A percentile compares a stretch with the other conserved stretches of the same genome.
Conservation (phyloP, 352 stramenopile genomes). For the Globisporangium nagaii region DNA sequence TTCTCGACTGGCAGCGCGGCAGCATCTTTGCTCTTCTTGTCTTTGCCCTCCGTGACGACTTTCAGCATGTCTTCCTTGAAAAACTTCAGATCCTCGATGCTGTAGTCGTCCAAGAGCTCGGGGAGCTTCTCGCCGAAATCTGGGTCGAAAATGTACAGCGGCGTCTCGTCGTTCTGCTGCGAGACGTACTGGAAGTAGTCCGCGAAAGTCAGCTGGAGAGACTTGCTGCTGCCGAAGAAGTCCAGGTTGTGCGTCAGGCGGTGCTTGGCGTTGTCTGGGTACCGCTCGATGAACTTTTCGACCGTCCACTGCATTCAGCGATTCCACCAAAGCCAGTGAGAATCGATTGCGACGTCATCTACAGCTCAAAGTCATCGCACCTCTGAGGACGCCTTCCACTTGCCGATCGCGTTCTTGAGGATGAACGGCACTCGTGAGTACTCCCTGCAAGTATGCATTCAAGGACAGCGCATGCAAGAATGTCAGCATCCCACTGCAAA, state of each 20-base stretch:
- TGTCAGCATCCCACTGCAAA: not conserved
- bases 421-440: conserved; percentile 73
- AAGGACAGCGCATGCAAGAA: conserved; percentile 1
- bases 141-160: conserved; percentile 85
- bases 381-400: conserved; percentile 68
- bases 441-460: conserved; percentile 25
- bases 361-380: conserved; percentile 13
- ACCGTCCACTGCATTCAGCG: conserved; percentile 58
- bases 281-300: conserved; percentile 47
- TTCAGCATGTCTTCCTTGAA: conserved; percentile 78
- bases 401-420: conserved; percentile 52
- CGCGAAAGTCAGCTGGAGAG: conserved; percentile 70
- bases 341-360: not conserved
- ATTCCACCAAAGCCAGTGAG: not conserved
- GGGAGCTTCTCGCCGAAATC: conserved; percentile 83
- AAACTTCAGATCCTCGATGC: conserved; percentile 47
- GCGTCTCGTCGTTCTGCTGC: conserved; percentile 77
- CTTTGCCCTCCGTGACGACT: conserved; percentile 15
- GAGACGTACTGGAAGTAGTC: conserved; percentile 65
- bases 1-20: not conserved
- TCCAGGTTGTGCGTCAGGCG: conserved; percentile 83
- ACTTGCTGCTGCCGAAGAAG: conserved; percentile 37
- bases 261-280: conserved; percentile 39
- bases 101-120: conserved; percentile 60
- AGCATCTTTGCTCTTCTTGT: conserved; percentile 16